phyloP scores from a whole-genome alignment of 306 rosid genomes.

The Urtica urens region DNA sequence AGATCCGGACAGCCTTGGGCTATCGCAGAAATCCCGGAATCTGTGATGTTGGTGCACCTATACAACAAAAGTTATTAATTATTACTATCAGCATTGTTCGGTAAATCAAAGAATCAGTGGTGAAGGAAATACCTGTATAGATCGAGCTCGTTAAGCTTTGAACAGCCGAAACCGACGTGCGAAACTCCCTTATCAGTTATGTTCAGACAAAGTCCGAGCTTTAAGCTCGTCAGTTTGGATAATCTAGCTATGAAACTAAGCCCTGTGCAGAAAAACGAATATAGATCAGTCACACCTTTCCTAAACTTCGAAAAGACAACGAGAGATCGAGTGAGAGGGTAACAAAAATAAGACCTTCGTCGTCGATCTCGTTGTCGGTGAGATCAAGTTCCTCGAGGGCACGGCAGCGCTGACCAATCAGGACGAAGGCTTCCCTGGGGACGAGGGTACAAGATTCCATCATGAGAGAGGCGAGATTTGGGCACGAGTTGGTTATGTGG shows the following conservation, averaged over 20 bases:
- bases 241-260: conserved; percentile 56
- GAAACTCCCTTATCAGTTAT: conserved; percentile 66
- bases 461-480: conserved; percentile 53
- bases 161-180: conserved; percentile 54
- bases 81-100: neutral
- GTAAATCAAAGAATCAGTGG: neutral
- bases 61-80: conserved; percentile 8
- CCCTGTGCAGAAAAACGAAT: conserved; percentile 37
- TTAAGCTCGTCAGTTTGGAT: conserved; percentile 53
- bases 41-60: conserved; percentile 78
- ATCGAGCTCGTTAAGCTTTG: conserved; percentile 72
- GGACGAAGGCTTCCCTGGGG: conserved; percentile 53
- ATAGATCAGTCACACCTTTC: conserved; percentile 15
- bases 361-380: conserved; percentile 82
- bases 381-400: conserved; percentile 75
- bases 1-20: conserved; percentile 69
- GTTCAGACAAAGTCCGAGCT: conserved; percentile 82
- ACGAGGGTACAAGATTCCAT: conserved; percentile 89
- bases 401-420: conserved; percentile 59
- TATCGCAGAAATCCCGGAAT: conserved; percentile 58
- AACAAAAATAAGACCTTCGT: conserved; percentile 51
- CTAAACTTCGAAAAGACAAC: neutral
- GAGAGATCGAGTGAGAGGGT: neutral
- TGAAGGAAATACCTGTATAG: conserved; percentile 74
- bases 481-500: conserved; percentile 54